Evolutionary conservation across 352 stramenopile genomes (phyloP).

Genomic region (Globisporangium cylindrosporum): DNA sequence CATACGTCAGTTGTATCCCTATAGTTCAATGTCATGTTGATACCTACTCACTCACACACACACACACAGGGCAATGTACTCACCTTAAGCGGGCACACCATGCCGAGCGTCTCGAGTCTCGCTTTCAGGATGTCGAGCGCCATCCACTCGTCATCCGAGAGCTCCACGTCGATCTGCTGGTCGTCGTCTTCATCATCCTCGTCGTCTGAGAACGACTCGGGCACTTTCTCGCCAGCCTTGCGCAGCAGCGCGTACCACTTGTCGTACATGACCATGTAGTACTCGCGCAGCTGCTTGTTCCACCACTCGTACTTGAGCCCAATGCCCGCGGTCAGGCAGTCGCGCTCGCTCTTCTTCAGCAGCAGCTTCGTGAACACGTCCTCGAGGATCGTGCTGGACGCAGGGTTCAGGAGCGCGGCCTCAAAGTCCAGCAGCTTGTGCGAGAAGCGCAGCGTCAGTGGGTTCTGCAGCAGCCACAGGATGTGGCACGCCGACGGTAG

Average conservation of each 20-base stretch:
- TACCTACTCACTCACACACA: not conserved
- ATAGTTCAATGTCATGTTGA: not conserved
- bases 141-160: conserved; percentile 78
- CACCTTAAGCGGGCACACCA: conserved; percentile 58
- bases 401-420: conserved; percentile 66
- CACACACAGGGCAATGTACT: not conserved
- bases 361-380: conserved; percentile 86
- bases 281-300: conserved; percentile 83
- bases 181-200: conserved; percentile 49
- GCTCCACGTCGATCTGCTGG: conserved; percentile 64
- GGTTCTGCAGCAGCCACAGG: conserved; percentile 79
- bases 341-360: conserved; percentile 80
- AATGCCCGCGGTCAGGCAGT: conserved; percentile 67
- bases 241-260: conserved; percentile 77
- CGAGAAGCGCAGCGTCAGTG: conserved; percentile 73
- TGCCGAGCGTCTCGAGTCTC: conserved; percentile 45
- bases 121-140: conserved; percentile 61
- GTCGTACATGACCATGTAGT: conserved; percentile 81
- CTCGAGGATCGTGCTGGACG: conserved; percentile 68
- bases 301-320: conserved; percentile 88
- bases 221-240: conserved; percentile 67
- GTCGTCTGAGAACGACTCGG: conserved; percentile 60
- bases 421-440: conserved; percentile 84
- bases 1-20: not conserved
- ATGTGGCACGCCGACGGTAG: conserved; percentile 79